phyloP scores from a whole-genome alignment of 345 rosid species.

The Erucastrum elatum region DNA sequence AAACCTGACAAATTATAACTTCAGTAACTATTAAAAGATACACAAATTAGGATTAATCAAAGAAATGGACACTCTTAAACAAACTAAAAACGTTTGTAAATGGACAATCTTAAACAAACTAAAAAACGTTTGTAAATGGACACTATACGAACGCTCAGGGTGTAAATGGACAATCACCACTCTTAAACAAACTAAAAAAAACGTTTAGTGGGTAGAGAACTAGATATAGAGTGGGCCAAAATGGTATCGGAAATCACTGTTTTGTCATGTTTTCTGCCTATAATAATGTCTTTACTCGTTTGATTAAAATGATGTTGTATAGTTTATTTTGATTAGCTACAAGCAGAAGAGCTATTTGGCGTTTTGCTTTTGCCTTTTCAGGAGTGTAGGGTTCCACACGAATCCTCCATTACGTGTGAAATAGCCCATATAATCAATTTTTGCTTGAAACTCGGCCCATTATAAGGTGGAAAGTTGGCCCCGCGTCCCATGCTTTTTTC shows the following conservation, averaged over 20 bases:
- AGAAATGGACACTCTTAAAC: too few species aligned
- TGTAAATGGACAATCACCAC: too few species aligned
- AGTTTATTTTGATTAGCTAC: not conserved
- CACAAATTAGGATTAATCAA: not conserved
- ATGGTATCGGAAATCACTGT: not conserved
- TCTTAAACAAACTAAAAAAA: not conserved
- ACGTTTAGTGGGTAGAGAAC: not conserved
- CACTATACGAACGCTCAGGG: too few species aligned
- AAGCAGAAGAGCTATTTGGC: not conserved
- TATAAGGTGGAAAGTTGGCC: not conserved
- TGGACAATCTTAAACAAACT: too few species aligned
- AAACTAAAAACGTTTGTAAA: too few species aligned
- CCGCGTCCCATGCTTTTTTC: not conserved
- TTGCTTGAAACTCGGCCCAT: constrained; percentile 15
- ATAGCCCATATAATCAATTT: not conserved
- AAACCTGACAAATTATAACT: constrained; percentile 11
- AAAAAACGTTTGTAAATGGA: too few species aligned
- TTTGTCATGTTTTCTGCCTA: not conserved
- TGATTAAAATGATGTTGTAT: not conserved
- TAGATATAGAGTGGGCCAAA: not conserved
- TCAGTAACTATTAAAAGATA: not conserved
- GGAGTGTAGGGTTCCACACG: not conserved
- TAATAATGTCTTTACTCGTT: not conserved
- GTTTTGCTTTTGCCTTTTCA: not conserved
- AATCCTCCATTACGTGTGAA: not conserved